phyloP scores from a whole-genome alignment of 768 basidiomycete species.

The Daedaleopsis sinensis region DNA sequence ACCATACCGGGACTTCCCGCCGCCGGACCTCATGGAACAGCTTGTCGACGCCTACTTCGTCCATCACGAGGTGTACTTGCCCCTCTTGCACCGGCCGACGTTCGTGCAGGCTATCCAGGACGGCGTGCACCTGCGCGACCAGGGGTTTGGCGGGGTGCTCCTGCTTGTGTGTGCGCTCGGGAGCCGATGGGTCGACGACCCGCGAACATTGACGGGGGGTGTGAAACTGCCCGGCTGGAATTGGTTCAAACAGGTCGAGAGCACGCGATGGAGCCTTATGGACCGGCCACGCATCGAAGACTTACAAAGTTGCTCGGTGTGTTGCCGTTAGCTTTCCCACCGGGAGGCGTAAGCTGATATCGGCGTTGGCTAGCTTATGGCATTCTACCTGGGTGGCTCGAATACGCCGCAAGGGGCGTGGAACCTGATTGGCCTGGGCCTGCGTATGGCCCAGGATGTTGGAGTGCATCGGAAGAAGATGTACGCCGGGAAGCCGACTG shows the following conservation, averaged over 20 bases:
- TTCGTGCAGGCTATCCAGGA: constrained; percentile 42
- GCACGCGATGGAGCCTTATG: constrained; percentile 36
- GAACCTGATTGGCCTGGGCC: constrained; percentile 45
- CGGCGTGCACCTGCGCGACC: constrained; percentile 41
- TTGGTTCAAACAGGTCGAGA: constrained; percentile 45
- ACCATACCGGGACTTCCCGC: constrained; percentile 20
- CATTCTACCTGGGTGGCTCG: constrained; percentile 10
- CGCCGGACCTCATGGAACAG: constrained; percentile 14
- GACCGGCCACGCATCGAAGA: constrained; percentile 7
- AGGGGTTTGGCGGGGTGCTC: constrained; percentile 51
- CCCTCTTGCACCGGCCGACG: constrained; percentile 46
- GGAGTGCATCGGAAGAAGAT: constrained; percentile 73
- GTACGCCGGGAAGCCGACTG: constrained; percentile 47
- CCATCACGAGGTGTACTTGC: constrained; percentile 37
- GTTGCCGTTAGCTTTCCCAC: background rate
- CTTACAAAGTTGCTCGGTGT: constrained; percentile 13
- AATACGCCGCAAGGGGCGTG: constrained; percentile 11
- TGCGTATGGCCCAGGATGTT: constrained; percentile 59
- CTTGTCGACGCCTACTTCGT: constrained; percentile 51
- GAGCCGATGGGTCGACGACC: constrained; percentile 46
- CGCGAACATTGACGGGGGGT: constrained; percentile 36
- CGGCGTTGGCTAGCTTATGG: constrained; percentile 10
- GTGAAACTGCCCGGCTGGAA: constrained; percentile 43
- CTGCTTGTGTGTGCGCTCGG: constrained; percentile 60
- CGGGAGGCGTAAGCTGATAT: background rate